Evolutionary conservation across 2,329 filamentous ascomycete genomes (phyloP), one percentile per base, ranked within the genome.

Genomic region (Cercospora berteroae): DNA sequence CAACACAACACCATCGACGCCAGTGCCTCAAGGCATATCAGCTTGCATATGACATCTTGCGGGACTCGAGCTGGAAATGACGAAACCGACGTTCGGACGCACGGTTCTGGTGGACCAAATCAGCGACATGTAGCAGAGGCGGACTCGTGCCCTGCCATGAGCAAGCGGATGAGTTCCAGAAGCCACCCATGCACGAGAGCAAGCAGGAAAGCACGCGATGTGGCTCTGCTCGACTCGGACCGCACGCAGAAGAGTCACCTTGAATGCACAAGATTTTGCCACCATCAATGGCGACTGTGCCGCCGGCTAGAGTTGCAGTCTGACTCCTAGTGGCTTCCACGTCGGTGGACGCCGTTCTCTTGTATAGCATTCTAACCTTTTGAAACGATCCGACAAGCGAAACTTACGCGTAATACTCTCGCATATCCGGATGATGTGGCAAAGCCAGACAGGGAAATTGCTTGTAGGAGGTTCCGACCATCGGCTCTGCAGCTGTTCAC

Each of bases 401-500:
- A 25, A 25, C 48, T 55, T 13, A 55, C 23, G 23, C 20, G 29
- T 52, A 18, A 25, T 52, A n/a, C 23, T 52, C 18, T 52, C 20
- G 9, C 48, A 13, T 52, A 52, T 27, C 48, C 48, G 23, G 23
- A n/a, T 16, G 48, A 29, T 25, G 48, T 27, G 23, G 48, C 48
- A 55, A 55, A 27, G 48, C 12, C 16, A 29, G 23, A 55, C 59
- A 29, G 16, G 25, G 25, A 61, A 27, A 50, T 50, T 61, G 36
- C 59, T 50, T 61, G 23, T 61, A 31, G n/a, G 59, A 61, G 59
- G 36, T 48, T 50, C 39, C 39, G 59, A 18, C n/a, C 16, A 27
- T 50, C 39, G 59, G 59, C 59, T 25, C 36, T 61, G 23, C 18
- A 42, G 33, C 33, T 44, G 23, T 52, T 23, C 48, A 52, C 48